Evolutionary conservation across 148 eudicot genomes (phyloP), one percentile per base, ranked within the genome.

Genomic region (Chenopodium formosanum): DNA sequence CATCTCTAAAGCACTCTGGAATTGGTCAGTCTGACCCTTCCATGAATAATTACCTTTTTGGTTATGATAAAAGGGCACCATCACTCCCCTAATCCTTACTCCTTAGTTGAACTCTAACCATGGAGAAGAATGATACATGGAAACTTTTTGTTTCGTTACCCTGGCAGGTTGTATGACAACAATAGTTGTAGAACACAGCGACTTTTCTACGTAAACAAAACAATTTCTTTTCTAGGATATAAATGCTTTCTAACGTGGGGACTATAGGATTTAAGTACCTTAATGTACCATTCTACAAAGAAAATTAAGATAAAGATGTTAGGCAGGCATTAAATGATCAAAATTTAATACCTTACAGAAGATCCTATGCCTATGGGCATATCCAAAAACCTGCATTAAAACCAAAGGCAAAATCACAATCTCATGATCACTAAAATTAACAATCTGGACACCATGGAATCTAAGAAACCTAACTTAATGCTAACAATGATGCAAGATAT

Each of bases 141-240:
- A 32, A 52, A 78, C 19, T 20, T 53, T 74, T 60, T 62, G 52
- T 27, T 60, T 75, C 37, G 76, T 56, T 17, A 56, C 19, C 62
- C 62, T 56, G 22, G 62, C 2, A 44, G 31, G 19, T 31, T 76
- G 40, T 76, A 47, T 0, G 17, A 37, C 25, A 74, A 23, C 53
- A 83, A 65, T 75, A 75, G 79, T 80, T 80, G 83, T 80, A 76
- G 70, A 25, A 72, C 76, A 80, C 62, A 63, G 77, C 31, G 58
- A 76, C 83, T 63, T 10, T 63, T 52, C 34, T 65, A 50, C 79
- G 25, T 52, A 37, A 16, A 65, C 3, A 80, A 77, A 77, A 80
- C 73, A 25, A 29, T 44, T 37, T 72, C 69, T 46, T 50, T 27
- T 50, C 14, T n/a, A 74, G 65, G 4, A 67, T 46, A 63, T 19